Evolutionary conservation across 148 eudicot genomes (phyloP).

Genomic region (Rhododendron ovatum): DNA sequence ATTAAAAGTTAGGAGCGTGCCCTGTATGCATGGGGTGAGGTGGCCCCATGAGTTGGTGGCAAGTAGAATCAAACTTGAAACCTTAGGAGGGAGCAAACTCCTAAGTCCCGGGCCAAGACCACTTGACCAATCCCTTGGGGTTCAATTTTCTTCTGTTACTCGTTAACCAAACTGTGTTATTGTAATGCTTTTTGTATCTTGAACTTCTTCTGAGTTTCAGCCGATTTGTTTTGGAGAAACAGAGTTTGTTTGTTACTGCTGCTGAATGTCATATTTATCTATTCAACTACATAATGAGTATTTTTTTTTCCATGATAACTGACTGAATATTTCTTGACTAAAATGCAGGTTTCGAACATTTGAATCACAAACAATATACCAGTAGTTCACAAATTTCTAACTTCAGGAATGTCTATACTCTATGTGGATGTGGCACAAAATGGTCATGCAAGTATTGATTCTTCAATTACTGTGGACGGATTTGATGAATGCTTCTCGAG

Average conservation of each 20-base stretch:
- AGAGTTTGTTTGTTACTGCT: neutral
- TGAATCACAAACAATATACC: neutral
- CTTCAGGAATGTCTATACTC: slow-evolving; percentile 31
- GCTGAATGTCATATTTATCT: neutral
- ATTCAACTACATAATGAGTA: neutral
- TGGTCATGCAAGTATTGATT: slow-evolving; percentile 34
- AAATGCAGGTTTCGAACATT: slow-evolving; percentile 17
- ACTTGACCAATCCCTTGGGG: no score
- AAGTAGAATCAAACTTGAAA: no score
- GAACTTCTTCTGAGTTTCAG: neutral
- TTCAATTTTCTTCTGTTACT: neutral
- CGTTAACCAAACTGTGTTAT: neutral
- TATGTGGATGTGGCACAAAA: slow-evolving; percentile 44
- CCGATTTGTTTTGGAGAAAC: neutral
- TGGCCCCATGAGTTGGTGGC: neutral
- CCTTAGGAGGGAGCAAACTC: neutral
- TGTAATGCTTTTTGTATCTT: neutral
- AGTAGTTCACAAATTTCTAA: neutral
- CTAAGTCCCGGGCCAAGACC: neutral
- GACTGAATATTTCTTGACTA: neutral
- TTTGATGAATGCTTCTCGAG: slow-evolving; percentile 55
- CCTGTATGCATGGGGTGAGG: neutral
- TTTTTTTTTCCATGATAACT: neutral
- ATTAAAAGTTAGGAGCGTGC: no score
- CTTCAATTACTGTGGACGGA: slow-evolving; percentile 24